phyloP scores from a whole-genome alignment of 1,284 basidiomycete species.

The Naganishia liquefaciens region DNA sequence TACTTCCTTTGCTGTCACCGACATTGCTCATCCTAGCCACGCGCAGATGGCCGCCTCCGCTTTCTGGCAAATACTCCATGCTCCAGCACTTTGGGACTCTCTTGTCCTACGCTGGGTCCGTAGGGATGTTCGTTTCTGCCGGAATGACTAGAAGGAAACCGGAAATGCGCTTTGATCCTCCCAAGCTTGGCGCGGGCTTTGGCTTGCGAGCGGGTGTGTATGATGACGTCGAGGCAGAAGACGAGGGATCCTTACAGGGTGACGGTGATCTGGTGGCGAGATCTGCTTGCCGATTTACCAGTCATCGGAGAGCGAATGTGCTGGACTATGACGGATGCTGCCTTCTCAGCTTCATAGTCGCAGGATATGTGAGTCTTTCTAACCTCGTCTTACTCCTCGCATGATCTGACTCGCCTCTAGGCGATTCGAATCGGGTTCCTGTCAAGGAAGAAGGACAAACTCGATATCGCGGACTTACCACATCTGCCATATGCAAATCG shows the following conservation, averaged over 20 bases:
- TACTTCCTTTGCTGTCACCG: constrained; percentile 39
- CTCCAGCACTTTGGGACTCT: constrained; percentile 10
- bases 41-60: constrained; percentile 31
- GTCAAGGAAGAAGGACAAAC: constrained; percentile 40
- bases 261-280: too few species aligned
- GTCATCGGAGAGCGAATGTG: constrained; percentile 37
- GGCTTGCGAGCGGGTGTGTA: constrained; percentile 38
- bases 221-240: constrained; percentile 4
- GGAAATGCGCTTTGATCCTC: constrained; percentile 40
- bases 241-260: too few species aligned
- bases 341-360: constrained; percentile 46
- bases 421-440: constrained; percentile 39
- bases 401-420: constrained; percentile 33
- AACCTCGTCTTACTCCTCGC: neutral
- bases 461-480: constrained; percentile 46
- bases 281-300: neutral
- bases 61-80: neutral
- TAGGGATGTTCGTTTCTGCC: constrained; percentile 32
- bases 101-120: constrained; percentile 23
- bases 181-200: constrained; percentile 44
- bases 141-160: constrained; percentile 50
- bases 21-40: constrained; percentile 42
- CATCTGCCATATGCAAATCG: constrained; percentile 42
- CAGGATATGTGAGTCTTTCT: constrained; percentile 44
- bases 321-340: constrained; percentile 48